Conservation (phyloP, 2,329 filamentous ascomycete species). For the Fusarium chaquense region DNA sequence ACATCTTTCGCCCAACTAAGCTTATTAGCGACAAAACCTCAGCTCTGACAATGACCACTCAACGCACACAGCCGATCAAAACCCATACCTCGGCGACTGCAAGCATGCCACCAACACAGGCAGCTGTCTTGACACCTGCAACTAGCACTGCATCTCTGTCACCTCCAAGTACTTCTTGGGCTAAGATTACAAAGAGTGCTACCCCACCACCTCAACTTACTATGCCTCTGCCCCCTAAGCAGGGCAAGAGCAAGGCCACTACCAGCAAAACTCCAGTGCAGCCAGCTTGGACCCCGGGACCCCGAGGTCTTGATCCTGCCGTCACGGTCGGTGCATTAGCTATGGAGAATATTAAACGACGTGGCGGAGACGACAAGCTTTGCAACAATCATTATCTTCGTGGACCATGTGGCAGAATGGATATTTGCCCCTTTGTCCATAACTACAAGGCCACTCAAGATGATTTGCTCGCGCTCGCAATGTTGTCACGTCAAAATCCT, state of each 20-base stretch:
- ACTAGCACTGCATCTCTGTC: slow-evolving; percentile 45
- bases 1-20: slow-evolving; percentile 67
- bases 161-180: slow-evolving; percentile 46
- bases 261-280: slow-evolving; percentile 39
- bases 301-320: slow-evolving; percentile 66
- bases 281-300: slow-evolving; percentile 64
- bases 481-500: slow-evolving; percentile 68
- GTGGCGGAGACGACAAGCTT: slow-evolving; percentile 66
- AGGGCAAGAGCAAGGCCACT: slow-evolving; percentile 40
- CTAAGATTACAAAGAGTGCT: slow-evolving; percentile 56
- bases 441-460: slow-evolving; percentile 65
- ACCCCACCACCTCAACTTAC: slow-evolving; percentile 56
- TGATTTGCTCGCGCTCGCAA: slow-evolving; percentile 67
- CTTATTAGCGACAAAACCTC: slow-evolving; percentile 53
- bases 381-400: slow-evolving; percentile 73
- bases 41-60: neutral
- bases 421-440: slow-evolving; percentile 69
- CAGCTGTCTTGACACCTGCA: slow-evolving; percentile 41
- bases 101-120: slow-evolving; percentile 20
- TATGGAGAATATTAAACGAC: slow-evolving; percentile 68
- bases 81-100: slow-evolving; percentile 22
- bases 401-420: slow-evolving; percentile 66
- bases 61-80: slow-evolving; percentile 9
- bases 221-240: slow-evolving; percentile 55
- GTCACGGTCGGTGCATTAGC: slow-evolving; percentile 61